These are phyloP conservation scores for Aspergillus asperescens DNA, from an alignment of 495 filamentous ascomycete genomes.

Conservation along the genomic window DNA sequence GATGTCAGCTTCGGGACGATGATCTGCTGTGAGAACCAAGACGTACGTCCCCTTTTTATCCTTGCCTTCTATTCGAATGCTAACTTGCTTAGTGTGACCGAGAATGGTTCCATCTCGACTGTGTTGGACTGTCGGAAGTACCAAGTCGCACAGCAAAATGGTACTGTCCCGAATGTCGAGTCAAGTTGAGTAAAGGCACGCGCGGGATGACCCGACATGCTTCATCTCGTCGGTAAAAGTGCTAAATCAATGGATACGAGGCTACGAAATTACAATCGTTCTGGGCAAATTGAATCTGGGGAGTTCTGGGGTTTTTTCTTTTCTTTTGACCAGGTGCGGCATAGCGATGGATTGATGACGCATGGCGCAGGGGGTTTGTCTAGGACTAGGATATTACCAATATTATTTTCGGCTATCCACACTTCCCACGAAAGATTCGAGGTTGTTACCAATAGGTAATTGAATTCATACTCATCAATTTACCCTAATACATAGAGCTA, in stretches of 20 bases:
- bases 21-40: constrained; percentile 88
- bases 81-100: constrained; percentile 50
- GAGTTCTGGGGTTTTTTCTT: constrained; percentile 3
- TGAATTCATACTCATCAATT: too few relatives aligned
- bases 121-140: constrained; percentile 70
- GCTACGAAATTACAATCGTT: constrained; percentile 22
- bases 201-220: constrained; percentile 38
- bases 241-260: constrained; percentile 23
- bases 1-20: constrained; percentile 90
- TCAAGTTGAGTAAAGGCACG: constrained; percentile 53
- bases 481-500: too few relatives aligned
- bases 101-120: constrained; percentile 94
- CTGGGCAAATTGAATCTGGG: background rate
- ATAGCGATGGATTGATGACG: constrained; percentile 7
- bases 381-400: background rate
- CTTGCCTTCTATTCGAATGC: constrained; percentile 6
- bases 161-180: constrained; percentile 87
- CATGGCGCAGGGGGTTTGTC: constrained; percentile 8
- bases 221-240: constrained; percentile 29
- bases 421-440: too few relatives aligned
- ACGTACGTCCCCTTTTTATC: constrained; percentile 54
- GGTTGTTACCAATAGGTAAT: too few relatives aligned
- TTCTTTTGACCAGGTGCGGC: constrained; percentile 11
- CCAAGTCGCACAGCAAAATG: constrained; percentile 79
- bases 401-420: background rate